Evolutionary conservation across 2,329 filamentous ascomycete genomes (phyloP).

Genomic region (Alternaria sp.): DNA sequence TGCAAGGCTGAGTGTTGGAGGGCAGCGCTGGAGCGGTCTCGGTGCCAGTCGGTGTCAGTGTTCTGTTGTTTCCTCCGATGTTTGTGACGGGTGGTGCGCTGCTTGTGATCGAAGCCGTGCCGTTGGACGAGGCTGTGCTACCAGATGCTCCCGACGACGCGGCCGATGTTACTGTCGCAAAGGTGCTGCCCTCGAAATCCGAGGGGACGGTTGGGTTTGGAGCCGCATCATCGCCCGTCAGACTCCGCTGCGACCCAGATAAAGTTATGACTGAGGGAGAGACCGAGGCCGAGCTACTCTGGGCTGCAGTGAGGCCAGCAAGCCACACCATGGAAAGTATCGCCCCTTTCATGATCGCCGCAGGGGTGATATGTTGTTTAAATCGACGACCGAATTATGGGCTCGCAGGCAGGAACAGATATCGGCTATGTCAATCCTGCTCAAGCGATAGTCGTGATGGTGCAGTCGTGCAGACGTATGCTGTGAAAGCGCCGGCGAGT

Average conservation of each 20-base stretch:
- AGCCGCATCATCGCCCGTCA: slow-evolving; percentile 26
- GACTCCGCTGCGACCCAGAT: slow-evolving; percentile 24
- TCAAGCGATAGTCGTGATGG: background rate
- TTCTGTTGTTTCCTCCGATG: slow-evolving; percentile 37
- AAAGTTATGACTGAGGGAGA: slow-evolving; percentile 35
- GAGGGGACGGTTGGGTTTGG: slow-evolving; percentile 36
- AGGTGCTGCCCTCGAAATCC: slow-evolving; percentile 36
- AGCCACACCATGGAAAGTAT: slow-evolving; percentile 32
- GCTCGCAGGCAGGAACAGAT: background rate
- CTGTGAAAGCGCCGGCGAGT: background rate
- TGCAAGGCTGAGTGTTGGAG: slow-evolving; percentile 51
- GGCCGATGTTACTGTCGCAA: slow-evolving; percentile 26
- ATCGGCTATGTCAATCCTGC: background rate
- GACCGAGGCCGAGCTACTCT: slow-evolving; percentile 28
- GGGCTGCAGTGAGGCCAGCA: slow-evolving; percentile 29
- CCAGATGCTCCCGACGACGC: slow-evolving; percentile 16
- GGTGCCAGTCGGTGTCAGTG: slow-evolving; percentile 28
- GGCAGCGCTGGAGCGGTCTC: slow-evolving; percentile 36
- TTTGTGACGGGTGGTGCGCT: slow-evolving; percentile 31
- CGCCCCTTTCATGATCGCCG: slow-evolving; percentile 29
- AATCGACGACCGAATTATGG: background rate
- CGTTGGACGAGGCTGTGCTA: slow-evolving; percentile 28
- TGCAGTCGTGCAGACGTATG: background rate
- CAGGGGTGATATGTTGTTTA: slow-evolving; percentile 5
- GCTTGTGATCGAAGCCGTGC: slow-evolving; percentile 15